phyloP scores from a whole-genome alignment of 2,329 filamentous ascomycete species.

The Ophiocordyceps australis region DNA sequence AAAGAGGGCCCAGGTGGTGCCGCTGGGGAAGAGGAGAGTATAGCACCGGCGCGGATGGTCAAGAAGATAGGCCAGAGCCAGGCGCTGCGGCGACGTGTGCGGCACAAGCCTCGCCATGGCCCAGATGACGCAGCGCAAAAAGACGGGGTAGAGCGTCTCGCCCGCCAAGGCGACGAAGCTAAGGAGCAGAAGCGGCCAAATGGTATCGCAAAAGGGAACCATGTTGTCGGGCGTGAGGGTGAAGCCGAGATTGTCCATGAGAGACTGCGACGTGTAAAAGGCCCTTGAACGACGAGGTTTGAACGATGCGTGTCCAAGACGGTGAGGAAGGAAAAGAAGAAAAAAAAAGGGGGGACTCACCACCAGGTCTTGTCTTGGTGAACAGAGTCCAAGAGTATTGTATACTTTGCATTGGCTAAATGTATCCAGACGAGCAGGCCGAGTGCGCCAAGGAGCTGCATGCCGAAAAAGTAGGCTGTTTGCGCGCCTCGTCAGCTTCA shows the following conservation, averaged over 20 bases:
- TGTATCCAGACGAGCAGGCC: slow-evolving; percentile 29
- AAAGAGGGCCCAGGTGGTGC: slow-evolving; percentile 40
- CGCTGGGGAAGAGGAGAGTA: slow-evolving; percentile 40
- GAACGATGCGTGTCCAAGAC: background rate
- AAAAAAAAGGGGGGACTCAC: slow-evolving; percentile 12
- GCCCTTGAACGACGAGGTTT: slow-evolving; percentile 14
- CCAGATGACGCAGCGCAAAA: slow-evolving; percentile 41
- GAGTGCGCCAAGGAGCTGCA: slow-evolving; percentile 27
- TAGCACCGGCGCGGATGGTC: slow-evolving; percentile 45
- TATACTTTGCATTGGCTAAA: slow-evolving; percentile 18
- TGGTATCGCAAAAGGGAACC: slow-evolving; percentile 25
- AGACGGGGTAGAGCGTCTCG: slow-evolving; percentile 37
- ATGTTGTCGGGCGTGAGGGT: slow-evolving; percentile 36
- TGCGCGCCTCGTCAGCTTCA: background rate
- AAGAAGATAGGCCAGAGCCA: slow-evolving; percentile 35
- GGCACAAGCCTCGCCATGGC: slow-evolving; percentile 26
- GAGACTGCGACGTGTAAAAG: slow-evolving; percentile 30
- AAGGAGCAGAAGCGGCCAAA: slow-evolving; percentile 25
- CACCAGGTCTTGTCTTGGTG: slow-evolving; percentile 27
- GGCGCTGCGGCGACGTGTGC: slow-evolving; percentile 15
- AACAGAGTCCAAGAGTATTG: slow-evolving; percentile 16
- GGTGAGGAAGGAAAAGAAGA: background rate
- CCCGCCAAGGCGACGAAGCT: slow-evolving; percentile 29
- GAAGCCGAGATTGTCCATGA: slow-evolving; percentile 32
- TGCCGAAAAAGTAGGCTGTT: slow-evolving; percentile 25